A percentile compares a stretch with the other conserved stretches of the same genome.
phyloP scores from a whole-genome alignment of 305 asterid genomes.

The Solanum aculeatissimum region DNA sequence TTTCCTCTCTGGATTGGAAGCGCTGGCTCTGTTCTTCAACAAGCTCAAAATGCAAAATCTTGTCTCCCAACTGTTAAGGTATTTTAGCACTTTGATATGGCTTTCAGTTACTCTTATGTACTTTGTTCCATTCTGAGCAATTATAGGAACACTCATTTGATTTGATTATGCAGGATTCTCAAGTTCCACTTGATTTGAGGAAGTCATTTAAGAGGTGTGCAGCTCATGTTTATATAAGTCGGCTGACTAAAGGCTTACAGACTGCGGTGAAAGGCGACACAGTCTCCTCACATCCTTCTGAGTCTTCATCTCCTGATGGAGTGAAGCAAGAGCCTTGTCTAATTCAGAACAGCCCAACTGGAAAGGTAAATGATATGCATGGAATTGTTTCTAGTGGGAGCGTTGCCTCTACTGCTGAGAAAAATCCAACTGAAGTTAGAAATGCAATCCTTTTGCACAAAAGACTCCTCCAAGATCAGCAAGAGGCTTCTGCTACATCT shows the following conservation, averaged over 20 bases:
- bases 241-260: conserved; percentile 40
- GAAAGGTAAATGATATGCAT: conserved; percentile 5
- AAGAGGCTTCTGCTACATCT: conserved; percentile 25
- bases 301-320: conserved; percentile 9
- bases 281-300: conserved; percentile 23
- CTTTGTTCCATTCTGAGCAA: not conserved
- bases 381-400: conserved; percentile 8
- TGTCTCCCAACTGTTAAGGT: conserved; percentile 28
- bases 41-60: conserved; percentile 11
- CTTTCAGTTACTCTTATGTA: not conserved
- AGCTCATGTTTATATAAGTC: conserved; percentile 51
- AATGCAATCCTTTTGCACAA: conserved; percentile 37
- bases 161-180: conserved; percentile 15
- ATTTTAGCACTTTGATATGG: not conserved
- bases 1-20: conserved; percentile 26
- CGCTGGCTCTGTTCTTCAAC: conserved; percentile 13
- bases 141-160: not conserved
- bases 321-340: conserved; percentile 14
- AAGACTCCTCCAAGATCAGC: conserved; percentile 47
- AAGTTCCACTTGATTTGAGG: conserved; percentile 18
- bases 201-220: conserved; percentile 51
- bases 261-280: conserved; percentile 23
- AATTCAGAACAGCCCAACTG: conserved; percentile 5
- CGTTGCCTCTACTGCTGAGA: conserved; percentile 11
- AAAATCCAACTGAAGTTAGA: conserved; percentile 27